Evolutionary conservation across 2,329 filamentous ascomycete species (phyloP).

Genomic region (Aspergillus caelatus): DNA sequence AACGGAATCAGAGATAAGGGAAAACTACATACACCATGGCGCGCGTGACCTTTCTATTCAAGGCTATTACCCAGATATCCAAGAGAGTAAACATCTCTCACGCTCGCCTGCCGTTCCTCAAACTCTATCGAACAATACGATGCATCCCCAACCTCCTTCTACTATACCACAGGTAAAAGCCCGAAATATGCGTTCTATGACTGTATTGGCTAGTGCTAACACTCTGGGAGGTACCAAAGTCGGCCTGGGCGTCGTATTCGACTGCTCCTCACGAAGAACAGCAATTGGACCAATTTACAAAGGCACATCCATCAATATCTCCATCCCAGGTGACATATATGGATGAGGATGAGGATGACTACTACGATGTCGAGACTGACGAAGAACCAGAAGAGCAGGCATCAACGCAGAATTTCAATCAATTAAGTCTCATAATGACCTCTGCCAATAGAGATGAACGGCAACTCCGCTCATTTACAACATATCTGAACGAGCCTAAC

Average conservation of each 20-base stretch:
- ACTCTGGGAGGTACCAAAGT: background rate
- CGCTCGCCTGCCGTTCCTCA: background rate
- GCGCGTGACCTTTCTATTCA: background rate
- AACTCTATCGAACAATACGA: background rate
- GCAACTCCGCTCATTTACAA: constrained; percentile 52
- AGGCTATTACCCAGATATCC: background rate
- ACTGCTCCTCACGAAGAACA: constrained; percentile 1
- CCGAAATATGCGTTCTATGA: background rate
- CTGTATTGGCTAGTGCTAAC: background rate
- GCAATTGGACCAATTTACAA: constrained; percentile 2
- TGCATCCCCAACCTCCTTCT: background rate
- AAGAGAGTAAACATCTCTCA: background rate
- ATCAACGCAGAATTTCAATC: constrained; percentile 37
- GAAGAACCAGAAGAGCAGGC: constrained; percentile 56
- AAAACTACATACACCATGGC: background rate
- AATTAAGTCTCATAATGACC: constrained; percentile 47
- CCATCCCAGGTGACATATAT: constrained; percentile 33
- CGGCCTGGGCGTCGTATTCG: background rate
- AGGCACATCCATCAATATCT: constrained; percentile 17
- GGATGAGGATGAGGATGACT: constrained; percentile 62
- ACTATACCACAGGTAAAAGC: background rate
- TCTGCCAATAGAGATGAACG: constrained; percentile 50
- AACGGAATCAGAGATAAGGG: background rate
- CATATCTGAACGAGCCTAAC: constrained; percentile 51
- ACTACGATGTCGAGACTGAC: constrained; percentile 64